Conservation (phyloP, 805 yeast genomes). For the Sugiyamaella chiloensis region DNA sequence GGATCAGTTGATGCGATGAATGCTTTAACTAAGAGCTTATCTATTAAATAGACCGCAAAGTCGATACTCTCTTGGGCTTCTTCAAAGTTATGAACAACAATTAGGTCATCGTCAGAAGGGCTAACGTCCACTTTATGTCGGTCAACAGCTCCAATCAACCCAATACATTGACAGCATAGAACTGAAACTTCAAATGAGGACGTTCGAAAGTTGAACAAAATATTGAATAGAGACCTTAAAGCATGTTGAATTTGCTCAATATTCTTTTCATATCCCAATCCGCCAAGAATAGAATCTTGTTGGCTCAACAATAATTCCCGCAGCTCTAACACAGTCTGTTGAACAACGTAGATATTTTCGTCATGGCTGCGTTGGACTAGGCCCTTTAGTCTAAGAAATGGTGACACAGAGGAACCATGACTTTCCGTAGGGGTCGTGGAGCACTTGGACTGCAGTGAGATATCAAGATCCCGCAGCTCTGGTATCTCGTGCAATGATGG, state of each 20-base stretch:
- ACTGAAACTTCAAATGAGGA: constrained; percentile 42
- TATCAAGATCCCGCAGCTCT: constrained; percentile 11
- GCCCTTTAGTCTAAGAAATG: constrained; percentile 24
- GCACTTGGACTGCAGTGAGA: neutral
- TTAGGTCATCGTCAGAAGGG: constrained; percentile 41
- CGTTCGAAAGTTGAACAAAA: constrained; percentile 27
- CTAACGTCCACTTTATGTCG: constrained; percentile 50
- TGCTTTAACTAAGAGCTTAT: constrained; percentile 69
- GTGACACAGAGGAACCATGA: neutral
- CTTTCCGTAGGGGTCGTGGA: neutral
- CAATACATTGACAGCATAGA: constrained; percentile 65
- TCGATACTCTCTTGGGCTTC: constrained; percentile 58
- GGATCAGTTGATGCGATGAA: constrained; percentile 93
- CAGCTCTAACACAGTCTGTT: constrained; percentile 67
- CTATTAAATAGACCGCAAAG: constrained; percentile 63
- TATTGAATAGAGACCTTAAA: constrained; percentile 29
- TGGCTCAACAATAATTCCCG: constrained; percentile 42
- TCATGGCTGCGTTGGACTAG: constrained; percentile 55
- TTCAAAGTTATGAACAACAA: constrained; percentile 60
- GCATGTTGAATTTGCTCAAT: constrained; percentile 18
- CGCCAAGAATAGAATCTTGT: constrained; percentile 20
- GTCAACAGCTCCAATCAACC: constrained; percentile 76
- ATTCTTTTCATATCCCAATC: constrained; percentile 10
- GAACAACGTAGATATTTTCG: constrained; percentile 67
- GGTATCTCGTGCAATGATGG: constrained; percentile 16